Evolutionary conservation across 164 flowering plant genomes (phyloP), one percentile per base, ranked within the genome.

Genomic region (Stephania japonica): DNA sequence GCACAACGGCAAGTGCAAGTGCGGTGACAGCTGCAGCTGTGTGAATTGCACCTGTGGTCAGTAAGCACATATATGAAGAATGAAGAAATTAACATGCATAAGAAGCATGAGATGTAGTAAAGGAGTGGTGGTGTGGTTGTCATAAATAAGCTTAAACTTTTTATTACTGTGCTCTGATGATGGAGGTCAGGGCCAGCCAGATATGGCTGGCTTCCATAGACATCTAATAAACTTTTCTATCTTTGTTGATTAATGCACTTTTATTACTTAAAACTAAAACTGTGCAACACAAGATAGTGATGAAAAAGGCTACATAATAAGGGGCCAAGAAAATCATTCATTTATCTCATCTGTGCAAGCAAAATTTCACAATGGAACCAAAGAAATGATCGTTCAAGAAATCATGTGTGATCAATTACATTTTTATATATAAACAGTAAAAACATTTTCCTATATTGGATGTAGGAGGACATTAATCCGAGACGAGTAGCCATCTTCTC

Each of bases 1-100:
- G 89, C 18, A 83, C 67, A 86, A 83, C 21, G 88, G 87, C 69
- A 85, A 85, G 78, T 90, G 97, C 90, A 86, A 86, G 85, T 89
- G 92, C 77, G 92, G 93, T 4, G 8, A 83, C 1, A 75, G 74
- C 85, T 89, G 92, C 87, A 23, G 74, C 41, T 91, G 93, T 67
- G 70, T 61, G 7, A 42, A 72, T 75, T 91, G 93, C 85, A 80
- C 82, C 23, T 89, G 92, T 67, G 86, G 87, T 61, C 76, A 77
- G 21, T 77, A 71, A 74, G 43, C 26, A 38, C 6, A 21, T 19
- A 9, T 11, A 42, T 21, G 5, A 23, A 68, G 11, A 56, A 56
- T 56, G 62, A 23, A 68, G 11, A 56, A 56, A 16, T 19, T 7
- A 72, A 25, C 21, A 42, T 63, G 10, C 13, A 42, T 38, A 38